These are phyloP conservation scores for Solanum microdontum DNA, from an alignment of 257 asterid genomes.

Conservation along the genomic window DNA sequence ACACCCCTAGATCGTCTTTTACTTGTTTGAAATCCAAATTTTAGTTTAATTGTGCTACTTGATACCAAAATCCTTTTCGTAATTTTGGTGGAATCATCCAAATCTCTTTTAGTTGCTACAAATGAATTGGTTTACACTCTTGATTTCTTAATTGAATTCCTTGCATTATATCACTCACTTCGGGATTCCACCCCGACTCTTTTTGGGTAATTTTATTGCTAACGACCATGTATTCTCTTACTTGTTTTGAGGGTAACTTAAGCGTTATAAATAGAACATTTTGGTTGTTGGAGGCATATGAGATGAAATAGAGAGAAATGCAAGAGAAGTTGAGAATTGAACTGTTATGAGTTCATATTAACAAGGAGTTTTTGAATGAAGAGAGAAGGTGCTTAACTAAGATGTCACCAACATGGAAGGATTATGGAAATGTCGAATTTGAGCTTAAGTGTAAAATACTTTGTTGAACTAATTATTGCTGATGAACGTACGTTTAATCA, in stretches of 20 bases:
- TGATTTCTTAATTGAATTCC: neutral
- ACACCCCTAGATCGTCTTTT: neutral
- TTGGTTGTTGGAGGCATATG: neutral
- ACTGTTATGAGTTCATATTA: neutral
- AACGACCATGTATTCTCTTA: neutral
- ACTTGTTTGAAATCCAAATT: neutral
- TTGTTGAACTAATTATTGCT: neutral
- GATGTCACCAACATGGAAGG: neutral
- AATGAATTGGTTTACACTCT: neutral
- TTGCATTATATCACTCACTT: neutral
- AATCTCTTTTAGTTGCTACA: neutral
- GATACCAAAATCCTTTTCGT: neutral
- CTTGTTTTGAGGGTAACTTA: neutral
- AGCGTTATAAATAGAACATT: neutral
- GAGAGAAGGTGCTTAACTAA: neutral
- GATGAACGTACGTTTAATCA: neutral
- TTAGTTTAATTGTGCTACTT: neutral
- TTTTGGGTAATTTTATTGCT: neutral
- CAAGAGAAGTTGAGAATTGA: neutral
- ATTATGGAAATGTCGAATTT: neutral
- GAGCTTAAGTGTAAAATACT: neutral
- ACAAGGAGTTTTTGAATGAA: neutral
- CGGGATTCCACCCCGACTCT: neutral
- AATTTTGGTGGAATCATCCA: neutral
- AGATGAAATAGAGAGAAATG: neutral